Base-by-base conservation (phyloP, 2,329 filamentous ascomycete genomes). In the Ilyonectria mors-panacis region DNA sequence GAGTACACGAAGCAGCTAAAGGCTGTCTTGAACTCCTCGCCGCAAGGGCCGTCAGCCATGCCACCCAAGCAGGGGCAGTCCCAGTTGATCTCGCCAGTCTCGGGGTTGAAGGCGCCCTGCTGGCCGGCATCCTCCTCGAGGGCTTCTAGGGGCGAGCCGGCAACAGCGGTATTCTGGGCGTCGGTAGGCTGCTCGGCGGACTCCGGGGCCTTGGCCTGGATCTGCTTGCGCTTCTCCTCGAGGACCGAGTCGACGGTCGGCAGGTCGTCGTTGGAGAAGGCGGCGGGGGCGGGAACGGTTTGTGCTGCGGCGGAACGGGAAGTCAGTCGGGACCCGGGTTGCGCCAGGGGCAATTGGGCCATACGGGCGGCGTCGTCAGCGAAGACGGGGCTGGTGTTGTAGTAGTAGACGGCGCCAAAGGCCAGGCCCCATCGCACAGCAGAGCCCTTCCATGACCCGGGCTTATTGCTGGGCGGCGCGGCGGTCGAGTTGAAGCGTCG, bases 81-180 rank as follows among this genome's bases (percentile, higher is more conserved):
- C 96, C 96, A 99, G 87, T 99, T 99, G 84, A 99, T 99, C 87
- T 99, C 96, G 74, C 96, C 96, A 10, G 96, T 99, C 85, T 98
- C 96, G 3, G 95, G 94, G 82, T 99, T 97, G 85, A 98, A 99
- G 1, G 96, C 96, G 63, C 94, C 96, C 82, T 98, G 91, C 79
- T 95, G 91, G 68, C 85, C 88, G 6, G 94, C 94, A 81, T 98
- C 94, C 67, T 94, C 89, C 80, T 97, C 92, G 15, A 96, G 83
- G 0, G 81, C 86, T 64, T 84, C 84, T 7, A 42, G 39, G 17
- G 85, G 83, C 2, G 86, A 84, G 30, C 79, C 70, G 68, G 76
- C 59, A 28, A 67, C 72, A 23, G 50, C 68, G 4, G 73, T 78
- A 50, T 39, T 70, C 51, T 79, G 72, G 19, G 75, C 67, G 6